Evolutionary conservation across 2,329 filamentous ascomycete species (phyloP), one percentile per base, ranked within the genome.

Genomic region (Fusarium buxicola): DNA sequence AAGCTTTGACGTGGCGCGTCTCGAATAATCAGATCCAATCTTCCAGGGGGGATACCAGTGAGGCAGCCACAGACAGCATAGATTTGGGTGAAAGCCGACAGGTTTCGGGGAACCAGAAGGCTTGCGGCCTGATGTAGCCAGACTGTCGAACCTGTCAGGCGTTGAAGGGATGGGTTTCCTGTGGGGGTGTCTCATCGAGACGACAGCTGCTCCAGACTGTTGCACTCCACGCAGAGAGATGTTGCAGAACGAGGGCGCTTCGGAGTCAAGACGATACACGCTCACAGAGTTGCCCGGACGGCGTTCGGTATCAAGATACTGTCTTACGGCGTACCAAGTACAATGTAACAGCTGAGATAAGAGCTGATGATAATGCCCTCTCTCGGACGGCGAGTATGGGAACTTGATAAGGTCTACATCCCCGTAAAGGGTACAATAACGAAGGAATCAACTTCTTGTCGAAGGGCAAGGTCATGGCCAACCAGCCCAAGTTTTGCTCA

Each of bases 281-380:
- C 21, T 21, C 40, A 34, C 12, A 34, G 8, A 34, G 31, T 34
- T 12, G 13, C n/a, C 13, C 13, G 12, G 12, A 34, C 13, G n/a
- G 30, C n/a, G n/a, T 36, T 34, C 18, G 15, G 15, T 43, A 21
- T 50, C 45, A 28, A 45, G 24, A 38, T 52, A 16, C 34, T 44
- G 56, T 61, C 45, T 57, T 28, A 45, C 38, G 12, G 30, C 32
- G 30, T 34, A 32, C 43, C 46, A 28, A 44, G 28, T 45, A 50
- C 40, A 18, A 48, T 18, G 47, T 43, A 57, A 52, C 27, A 32
- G 18, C 56, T 31, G 41, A 64, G 45, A 40, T 30, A 32, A 41
- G 16, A 44, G 24, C 18, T 27, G 30, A 34, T 25, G 43, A 46
- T 10, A 28, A n/a, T 25, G 25, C 24, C 30, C 28, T 11, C 28